phyloP scores from a whole-genome alignment of 805 yeast genomes.

The Ogataea minuta region DNA sequence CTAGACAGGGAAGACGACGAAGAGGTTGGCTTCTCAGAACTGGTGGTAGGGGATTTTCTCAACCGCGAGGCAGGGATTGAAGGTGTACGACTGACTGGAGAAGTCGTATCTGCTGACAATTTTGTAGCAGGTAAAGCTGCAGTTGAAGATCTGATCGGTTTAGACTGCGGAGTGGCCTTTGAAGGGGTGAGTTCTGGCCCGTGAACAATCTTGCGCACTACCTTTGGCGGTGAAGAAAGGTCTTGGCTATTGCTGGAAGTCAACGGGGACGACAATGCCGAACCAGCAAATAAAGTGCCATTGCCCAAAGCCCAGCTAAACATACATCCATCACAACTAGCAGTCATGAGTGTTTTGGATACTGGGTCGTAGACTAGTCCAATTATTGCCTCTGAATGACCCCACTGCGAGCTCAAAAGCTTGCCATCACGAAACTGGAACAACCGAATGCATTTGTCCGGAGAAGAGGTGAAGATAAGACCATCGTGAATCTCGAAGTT shows the following conservation, averaged over 20 bases:
- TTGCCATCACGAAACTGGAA: slow-evolving; percentile 47
- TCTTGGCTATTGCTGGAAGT: slow-evolving; percentile 7
- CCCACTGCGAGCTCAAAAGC: slow-evolving; percentile 55
- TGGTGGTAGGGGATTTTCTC: slow-evolving; percentile 13
- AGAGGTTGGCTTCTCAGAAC: slow-evolving; percentile 7
- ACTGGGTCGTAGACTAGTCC: slow-evolving; percentile 34
- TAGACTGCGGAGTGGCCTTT: slow-evolving; percentile 6
- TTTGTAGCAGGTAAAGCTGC: slow-evolving; percentile 7
- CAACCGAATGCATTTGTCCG: slow-evolving; percentile 57
- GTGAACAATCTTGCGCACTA: slow-evolving; percentile 24
- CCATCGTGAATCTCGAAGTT: slow-evolving; percentile 35
- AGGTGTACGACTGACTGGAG: slow-evolving; percentile 6
- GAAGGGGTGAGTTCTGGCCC: slow-evolving; percentile 17
- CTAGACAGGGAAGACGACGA: slow-evolving; percentile 10
- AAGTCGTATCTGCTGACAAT: slow-evolving; percentile 4
- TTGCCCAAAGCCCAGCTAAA: slow-evolving; percentile 42
- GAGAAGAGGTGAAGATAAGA: slow-evolving; percentile 41
- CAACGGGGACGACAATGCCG: slow-evolving; percentile 14
- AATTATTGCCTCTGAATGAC: slow-evolving; percentile 51
- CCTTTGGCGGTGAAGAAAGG: slow-evolving; percentile 20
- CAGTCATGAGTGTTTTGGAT: slow-evolving; percentile 35
- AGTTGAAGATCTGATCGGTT: slow-evolving; percentile 10
- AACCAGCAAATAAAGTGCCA: slow-evolving; percentile 1
- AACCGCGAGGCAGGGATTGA: slow-evolving; percentile 8
- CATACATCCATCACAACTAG: slow-evolving; percentile 54